These are phyloP conservation scores for Trichoderma sp. DNA, from an alignment of 2,329 filamentous ascomycete genomes.

Conservation along the genomic window DNA sequence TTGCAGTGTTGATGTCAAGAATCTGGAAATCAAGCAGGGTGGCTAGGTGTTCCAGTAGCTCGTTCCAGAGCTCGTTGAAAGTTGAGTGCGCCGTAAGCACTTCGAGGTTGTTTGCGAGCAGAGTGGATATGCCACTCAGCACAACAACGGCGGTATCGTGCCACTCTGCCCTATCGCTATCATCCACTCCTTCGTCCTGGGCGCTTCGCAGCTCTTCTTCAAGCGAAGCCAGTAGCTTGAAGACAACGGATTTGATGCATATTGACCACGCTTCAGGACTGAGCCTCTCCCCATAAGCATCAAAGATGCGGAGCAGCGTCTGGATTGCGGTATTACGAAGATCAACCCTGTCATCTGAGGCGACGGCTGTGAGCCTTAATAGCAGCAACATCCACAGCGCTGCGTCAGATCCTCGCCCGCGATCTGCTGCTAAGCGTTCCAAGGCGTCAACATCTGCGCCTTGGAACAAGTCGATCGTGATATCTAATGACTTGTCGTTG, in stretches of 20 bases:
- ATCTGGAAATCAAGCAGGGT: conserved; percentile 63
- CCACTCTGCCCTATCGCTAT: conserved; percentile 61
- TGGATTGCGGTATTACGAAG: conserved; percentile 87
- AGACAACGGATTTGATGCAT: conserved; percentile 78
- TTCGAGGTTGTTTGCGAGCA: conserved; percentile 76
- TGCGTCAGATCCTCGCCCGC: conserved; percentile 64
- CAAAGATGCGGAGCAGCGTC: conserved; percentile 86
- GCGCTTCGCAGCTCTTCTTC: conserved; percentile 55
- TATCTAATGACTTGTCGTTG: conserved; percentile 59
- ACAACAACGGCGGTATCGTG: conserved; percentile 75
- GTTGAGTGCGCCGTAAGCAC: conserved; percentile 66
- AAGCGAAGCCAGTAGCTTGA: conserved; percentile 74
- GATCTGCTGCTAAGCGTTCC: conserved; percentile 59
- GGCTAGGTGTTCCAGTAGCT: conserved; percentile 70
- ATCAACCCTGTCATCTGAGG: conserved; percentile 71
- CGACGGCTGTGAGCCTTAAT: conserved; percentile 69
- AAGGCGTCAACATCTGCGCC: conserved; percentile 55
- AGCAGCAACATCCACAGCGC: conserved; percentile 80
- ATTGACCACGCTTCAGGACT: conserved; percentile 79
- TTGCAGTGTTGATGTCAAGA: conserved; percentile 71
- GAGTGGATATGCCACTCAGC: conserved; percentile 69
- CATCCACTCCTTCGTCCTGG: conserved; percentile 43
- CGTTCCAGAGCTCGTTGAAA: conserved; percentile 75
- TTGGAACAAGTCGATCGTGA: conserved; percentile 59
- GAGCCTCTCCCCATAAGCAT: conserved; percentile 83